These are phyloP conservation scores for Basipetospora sp. DNA, from an alignment of 2,329 filamentous ascomycete species.

Conservation along the genomic window DNA sequence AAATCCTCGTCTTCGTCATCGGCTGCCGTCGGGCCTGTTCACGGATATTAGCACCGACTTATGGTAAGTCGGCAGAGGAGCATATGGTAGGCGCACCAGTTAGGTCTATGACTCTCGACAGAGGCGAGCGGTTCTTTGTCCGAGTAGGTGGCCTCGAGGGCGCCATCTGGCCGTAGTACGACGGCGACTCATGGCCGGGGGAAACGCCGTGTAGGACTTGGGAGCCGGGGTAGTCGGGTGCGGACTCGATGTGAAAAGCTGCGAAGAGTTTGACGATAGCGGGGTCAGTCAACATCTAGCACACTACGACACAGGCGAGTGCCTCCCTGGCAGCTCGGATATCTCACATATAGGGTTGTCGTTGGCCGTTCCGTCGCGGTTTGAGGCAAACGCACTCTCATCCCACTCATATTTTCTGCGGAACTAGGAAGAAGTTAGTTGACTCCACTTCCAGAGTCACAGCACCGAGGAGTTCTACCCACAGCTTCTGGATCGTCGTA, in stretches of 20 bases:
- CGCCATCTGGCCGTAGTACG: conserved; percentile 25
- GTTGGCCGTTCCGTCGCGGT: conserved; percentile 34
- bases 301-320: too few species aligned
- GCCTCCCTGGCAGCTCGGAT: neutral
- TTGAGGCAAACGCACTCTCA: conserved; percentile 36
- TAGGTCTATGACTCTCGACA: conserved; percentile 37
- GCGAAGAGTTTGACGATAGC: neutral
- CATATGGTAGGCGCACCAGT: too few species aligned
- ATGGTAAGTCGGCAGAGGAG: too few species aligned
- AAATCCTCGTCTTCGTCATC: conserved; percentile 40
- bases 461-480: conserved; percentile 6
- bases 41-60: too few species aligned
- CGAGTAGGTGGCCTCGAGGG: conserved; percentile 50
- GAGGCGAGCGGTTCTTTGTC: conserved; percentile 40
- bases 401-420: conserved; percentile 39
- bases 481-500: conserved; percentile 31
- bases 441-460: neutral
- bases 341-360: conserved; percentile 10
- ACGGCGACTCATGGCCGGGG: conserved; percentile 15
- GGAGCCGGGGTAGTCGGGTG: conserved; percentile 24
- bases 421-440: conserved; percentile 21
- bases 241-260: conserved; percentile 43
- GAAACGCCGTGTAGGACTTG: conserved; percentile 28
- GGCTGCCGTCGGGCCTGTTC: conserved; percentile 7
- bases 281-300: conserved; percentile 11